Evolutionary conservation across 2,329 filamentous ascomycete species (phyloP).

Genomic region (Scedosporium minutisporum): DNA sequence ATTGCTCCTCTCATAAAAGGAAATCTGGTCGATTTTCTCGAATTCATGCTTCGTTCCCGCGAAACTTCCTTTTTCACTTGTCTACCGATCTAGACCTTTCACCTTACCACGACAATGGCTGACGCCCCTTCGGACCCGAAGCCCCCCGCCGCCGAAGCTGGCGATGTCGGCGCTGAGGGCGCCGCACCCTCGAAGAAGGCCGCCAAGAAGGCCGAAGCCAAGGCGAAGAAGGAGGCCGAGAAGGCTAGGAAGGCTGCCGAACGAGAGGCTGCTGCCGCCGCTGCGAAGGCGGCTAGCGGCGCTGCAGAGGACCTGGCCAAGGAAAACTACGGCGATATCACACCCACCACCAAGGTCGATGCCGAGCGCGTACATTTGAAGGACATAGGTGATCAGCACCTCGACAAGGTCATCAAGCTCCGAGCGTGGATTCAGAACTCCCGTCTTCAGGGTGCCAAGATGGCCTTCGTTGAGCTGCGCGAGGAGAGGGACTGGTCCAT

Average conservation of each 20-base stretch:
- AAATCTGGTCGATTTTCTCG: background rate
- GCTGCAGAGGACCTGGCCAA: constrained; percentile 59
- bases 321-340: constrained; percentile 70
- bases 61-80: background rate
- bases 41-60: background rate
- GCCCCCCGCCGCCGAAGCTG: constrained; percentile 4
- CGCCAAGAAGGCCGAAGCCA: constrained; percentile 73
- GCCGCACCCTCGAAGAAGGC: constrained; percentile 61
- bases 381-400: constrained; percentile 52
- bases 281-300: constrained; percentile 54
- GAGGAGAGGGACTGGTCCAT: constrained; percentile 67
- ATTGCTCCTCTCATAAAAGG: background rate
- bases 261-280: constrained; percentile 61
- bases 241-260: constrained; percentile 68
- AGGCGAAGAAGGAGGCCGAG: constrained; percentile 79
- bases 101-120: constrained; percentile 17
- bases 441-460: constrained; percentile 80
- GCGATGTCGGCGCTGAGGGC: constrained; percentile 9
- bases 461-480: constrained; percentile 80
- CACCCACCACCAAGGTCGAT: constrained; percentile 47
- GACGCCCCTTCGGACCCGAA: constrained; percentile 16
- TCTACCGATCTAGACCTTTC: background rate
- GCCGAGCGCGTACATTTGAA: constrained; percentile 51
- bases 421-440: constrained; percentile 80
- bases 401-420: constrained; percentile 64